Evolutionary conservation across 352 stramenopile genomes (phyloP), one percentile per base, ranked within the genome.

Genomic region (Globisporangium cylindrosporum): DNA sequence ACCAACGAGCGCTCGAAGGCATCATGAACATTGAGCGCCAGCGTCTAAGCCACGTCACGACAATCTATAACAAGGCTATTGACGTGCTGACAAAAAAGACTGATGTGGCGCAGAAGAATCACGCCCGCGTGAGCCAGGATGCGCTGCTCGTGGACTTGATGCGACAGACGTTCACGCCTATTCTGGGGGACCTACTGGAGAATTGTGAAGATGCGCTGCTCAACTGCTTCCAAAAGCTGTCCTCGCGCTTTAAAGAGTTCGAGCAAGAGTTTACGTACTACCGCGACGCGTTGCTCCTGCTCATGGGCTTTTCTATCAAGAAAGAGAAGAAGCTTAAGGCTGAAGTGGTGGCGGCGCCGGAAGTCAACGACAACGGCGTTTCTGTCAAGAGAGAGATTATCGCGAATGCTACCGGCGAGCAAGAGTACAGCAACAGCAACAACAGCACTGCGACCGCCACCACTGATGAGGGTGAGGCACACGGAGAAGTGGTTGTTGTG

Each of bases 211-310:
- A 86, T 53, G 81, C 86, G 48, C 73, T 93, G 32, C 63, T 92
- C 49, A 76, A 74, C 36, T 91, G 84, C 20, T 82, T 93, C 48
- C 74, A 70, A 20, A 90, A 86, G 64, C 59, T 95, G 32, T 80
- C 81, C 1, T 55, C 72, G 18, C 86, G 88, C 4, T 92, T 90
- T 38, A 78, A 84, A 32, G 84, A 93, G 38, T 94, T 95, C 56
- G 73, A 80, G 53, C 74, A 90, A 61, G 88, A 95, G 51, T 95
- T 92, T 41, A 77, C 84, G 29, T 94, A 95, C 69, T 95, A 95
- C 41, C 80, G 75, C 15, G 80, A 78, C 49, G 83, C 82, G 15
- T 58, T 95, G 34, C 66, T 85, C 29, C 79, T 68, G 36, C 75
- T 94, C 15, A 77, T 71, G 10, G 71, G 76, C 25, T 49, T 63